Percentiles rank a stretch among this genome's conserved stretches.
Conservation (phyloP, 805 yeast genomes). For the Crinitomyces ghanaensis region DNA sequence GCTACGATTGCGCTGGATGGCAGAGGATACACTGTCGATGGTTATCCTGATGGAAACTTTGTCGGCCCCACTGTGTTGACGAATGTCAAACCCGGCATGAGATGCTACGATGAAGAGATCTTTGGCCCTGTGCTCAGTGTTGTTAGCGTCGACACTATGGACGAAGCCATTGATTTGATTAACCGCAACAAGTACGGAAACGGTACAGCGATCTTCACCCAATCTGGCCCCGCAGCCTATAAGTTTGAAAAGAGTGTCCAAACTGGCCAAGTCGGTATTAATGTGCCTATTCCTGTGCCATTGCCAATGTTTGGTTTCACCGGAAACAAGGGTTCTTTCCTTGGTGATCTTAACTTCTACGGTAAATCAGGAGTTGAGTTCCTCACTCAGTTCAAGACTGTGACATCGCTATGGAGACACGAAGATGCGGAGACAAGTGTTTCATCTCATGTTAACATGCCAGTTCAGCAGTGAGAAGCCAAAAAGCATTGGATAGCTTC, state of each 20-base stretch:
- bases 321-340: constrained; percentile 62
- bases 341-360: constrained; percentile 70
- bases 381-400: constrained; percentile 65
- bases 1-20: constrained; percentile 57
- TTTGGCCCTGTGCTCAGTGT: constrained; percentile 67
- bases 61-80: constrained; percentile 60
- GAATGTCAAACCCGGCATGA: constrained; percentile 54
- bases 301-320: constrained; percentile 74
- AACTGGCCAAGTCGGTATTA: constrained; percentile 67
- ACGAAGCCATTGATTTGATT: constrained; percentile 54
- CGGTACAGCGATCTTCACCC: constrained; percentile 60
- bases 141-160: constrained; percentile 50
- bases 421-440: constrained; percentile 36
- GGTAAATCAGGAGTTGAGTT: constrained; percentile 67
- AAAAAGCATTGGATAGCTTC: no score
- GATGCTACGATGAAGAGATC: constrained; percentile 62
- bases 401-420: constrained; percentile 56
- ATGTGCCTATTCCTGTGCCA: constrained; percentile 74
- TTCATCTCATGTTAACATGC: constrained; percentile 56
- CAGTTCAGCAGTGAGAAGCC: constrained; percentile 37
- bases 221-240: constrained; percentile 58
- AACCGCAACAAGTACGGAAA: constrained; percentile 58
- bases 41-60: constrained; percentile 53
- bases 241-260: constrained; percentile 57
- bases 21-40: constrained; percentile 36